These are phyloP conservation scores for Saccharomyces hybrid DNA, from an alignment of 1,139 yeast genomes.

Conservation along the genomic window DNA sequence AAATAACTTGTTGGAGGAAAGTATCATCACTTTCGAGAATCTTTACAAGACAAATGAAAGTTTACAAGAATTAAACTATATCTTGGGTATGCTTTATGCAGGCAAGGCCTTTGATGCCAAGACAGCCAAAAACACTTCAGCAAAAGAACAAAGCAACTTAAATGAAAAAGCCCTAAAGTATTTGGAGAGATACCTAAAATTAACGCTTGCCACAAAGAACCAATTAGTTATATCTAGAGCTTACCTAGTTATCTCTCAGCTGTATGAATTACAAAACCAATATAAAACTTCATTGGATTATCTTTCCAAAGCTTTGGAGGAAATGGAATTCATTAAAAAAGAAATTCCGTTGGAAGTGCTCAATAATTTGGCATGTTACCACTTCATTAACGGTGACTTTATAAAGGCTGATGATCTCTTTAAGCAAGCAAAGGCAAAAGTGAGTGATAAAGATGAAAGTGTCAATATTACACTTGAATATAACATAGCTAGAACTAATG, in stretches of 20 bases:
- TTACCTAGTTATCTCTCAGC: conserved; percentile 54
- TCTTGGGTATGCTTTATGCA: conserved; percentile 68
- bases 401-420: conserved; percentile 47
- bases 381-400: conserved; percentile 57
- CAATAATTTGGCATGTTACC: conserved; percentile 82
- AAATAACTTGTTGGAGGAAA: conserved; percentile 72
- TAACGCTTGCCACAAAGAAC: conserved; percentile 46
- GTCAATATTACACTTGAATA: conserved; percentile 46
- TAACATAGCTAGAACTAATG: conserved; percentile 59
- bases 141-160: conserved; percentile 18
- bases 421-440: conserved; percentile 40
- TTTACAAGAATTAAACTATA: conserved; percentile 66
- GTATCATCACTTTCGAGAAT: conserved; percentile 75
- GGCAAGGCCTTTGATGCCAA: conserved; percentile 34
- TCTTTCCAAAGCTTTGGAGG: conserved; percentile 52
- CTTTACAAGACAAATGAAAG: conserved; percentile 61
- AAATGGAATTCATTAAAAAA: conserved; percentile 37
- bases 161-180: conserved; percentile 50
- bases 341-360: conserved; percentile 62
- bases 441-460: conserved; percentile 29
- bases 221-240: conserved; percentile 69
- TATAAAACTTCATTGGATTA: conserved; percentile 51
- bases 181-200: conserved; percentile 64
- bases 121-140: conserved; percentile 11
- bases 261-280: conserved; percentile 55